Evolutionary conservation across 495 filamentous ascomycete species (phyloP).

Genomic region (Pseudomonodictys pantanalensis): DNA sequence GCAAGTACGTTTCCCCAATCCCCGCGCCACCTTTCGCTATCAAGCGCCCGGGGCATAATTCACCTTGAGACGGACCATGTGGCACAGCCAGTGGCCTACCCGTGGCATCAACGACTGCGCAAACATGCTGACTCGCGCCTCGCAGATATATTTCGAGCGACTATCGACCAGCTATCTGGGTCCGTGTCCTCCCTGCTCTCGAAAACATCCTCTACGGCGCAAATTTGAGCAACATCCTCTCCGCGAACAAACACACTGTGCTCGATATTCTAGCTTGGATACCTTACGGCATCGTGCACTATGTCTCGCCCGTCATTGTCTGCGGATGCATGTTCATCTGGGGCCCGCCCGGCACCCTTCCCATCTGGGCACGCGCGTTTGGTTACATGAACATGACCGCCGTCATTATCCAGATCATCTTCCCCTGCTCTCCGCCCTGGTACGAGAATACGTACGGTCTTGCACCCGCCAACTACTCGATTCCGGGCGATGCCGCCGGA

Average conservation of each 20-base stretch:
- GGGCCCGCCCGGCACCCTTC: conserved; percentile 77
- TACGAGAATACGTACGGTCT: conserved; percentile 89
- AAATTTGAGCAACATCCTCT: conserved; percentile 92
- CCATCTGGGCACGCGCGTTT: conserved; percentile 80
- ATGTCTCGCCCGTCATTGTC: conserved; percentile 74
- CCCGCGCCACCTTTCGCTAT: conserved; percentile 27
- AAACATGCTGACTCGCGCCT: conserved; percentile 22
- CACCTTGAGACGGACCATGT: conserved; percentile 13
- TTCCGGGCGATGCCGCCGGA: conserved; percentile 82
- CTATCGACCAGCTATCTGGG: conserved; percentile 88
- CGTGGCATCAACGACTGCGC: conserved; percentile 14
- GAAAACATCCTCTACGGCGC: conserved; percentile 96
- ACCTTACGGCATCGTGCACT: conserved; percentile 88
- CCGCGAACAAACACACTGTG: conserved; percentile 74
- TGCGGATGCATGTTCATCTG: conserved; percentile 78
- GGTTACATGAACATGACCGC: conserved; percentile 89
- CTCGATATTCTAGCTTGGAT: conserved; percentile 89
- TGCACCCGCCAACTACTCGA: conserved; percentile 85
- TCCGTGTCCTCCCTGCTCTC: conserved; percentile 87
- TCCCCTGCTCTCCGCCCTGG: conserved; percentile 92
- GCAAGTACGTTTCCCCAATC: conserved; percentile 63
- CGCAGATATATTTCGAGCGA: conserved; percentile 78
- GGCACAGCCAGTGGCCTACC: conserved; percentile 10
- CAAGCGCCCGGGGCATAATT: background rate
- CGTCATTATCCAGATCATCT: conserved; percentile 78